A percentile compares a stretch with the other conserved stretches of the same genome.
Conservation (phyloP, 2,329 filamentous ascomycete genomes). For the Diaporthe destruens region DNA sequence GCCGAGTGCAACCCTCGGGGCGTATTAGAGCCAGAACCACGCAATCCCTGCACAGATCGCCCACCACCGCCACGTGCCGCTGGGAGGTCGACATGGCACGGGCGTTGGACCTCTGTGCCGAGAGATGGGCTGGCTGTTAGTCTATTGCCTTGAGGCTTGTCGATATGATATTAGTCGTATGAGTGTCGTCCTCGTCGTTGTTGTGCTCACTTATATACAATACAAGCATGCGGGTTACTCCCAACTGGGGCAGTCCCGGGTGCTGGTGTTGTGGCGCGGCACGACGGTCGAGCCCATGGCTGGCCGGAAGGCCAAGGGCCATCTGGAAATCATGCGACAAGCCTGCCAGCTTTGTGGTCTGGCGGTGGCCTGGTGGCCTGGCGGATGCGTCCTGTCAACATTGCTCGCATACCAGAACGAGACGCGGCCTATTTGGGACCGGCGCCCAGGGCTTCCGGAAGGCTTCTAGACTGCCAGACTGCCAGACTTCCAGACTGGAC, state of each 20-base stretch:
- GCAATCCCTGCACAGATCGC: slow-evolving; percentile 38
- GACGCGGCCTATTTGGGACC: slow-evolving; percentile 14
- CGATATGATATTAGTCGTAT: slow-evolving; percentile 1
- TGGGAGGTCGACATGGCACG: slow-evolving; percentile 11
- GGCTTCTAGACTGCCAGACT: slow-evolving; percentile 13
- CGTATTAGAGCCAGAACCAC: slow-evolving; percentile 26
- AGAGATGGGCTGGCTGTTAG: not conserved
- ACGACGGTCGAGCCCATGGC: slow-evolving; percentile 25
- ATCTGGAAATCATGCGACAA: slow-evolving; percentile 39
- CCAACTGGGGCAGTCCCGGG: not conserved
- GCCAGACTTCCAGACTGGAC: not conserved
- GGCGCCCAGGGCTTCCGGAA: slow-evolving; percentile 26
- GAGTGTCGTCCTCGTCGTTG: not conserved
- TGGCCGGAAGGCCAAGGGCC: slow-evolving; percentile 25
- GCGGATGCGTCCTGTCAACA: slow-evolving; percentile 22
- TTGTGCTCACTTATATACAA: not conserved
- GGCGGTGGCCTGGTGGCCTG: not conserved
- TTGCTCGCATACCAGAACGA: slow-evolving; percentile 25
- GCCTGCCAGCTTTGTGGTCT: slow-evolving; percentile 19
- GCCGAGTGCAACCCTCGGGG: slow-evolving; percentile 31
- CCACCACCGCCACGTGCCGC: slow-evolving; percentile 38
- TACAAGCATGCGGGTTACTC: not conserved
- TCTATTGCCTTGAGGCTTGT: not conserved
- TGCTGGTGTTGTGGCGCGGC: slow-evolving; percentile 19
- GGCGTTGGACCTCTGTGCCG: slow-evolving; percentile 12